Percentiles rank a stretch among this genome's conserved stretches.
These are phyloP conservation scores for Globisporangium cederbergense DNA, from an alignment of 352 stramenopile genomes.

Conservation along the genomic window DNA sequence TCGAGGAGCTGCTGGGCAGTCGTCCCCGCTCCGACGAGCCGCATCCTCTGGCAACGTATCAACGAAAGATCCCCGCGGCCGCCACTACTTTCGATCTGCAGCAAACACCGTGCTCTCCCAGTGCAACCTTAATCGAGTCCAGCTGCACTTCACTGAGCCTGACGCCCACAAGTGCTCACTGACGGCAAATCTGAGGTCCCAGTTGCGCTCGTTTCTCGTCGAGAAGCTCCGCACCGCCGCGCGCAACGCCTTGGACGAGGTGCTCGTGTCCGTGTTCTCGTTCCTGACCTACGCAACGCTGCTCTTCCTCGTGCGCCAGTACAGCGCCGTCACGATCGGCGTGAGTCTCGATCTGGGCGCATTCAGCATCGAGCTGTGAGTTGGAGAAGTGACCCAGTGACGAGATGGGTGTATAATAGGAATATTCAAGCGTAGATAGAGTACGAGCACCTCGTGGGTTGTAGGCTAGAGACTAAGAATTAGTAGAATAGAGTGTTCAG, in stretches of 20 bases:
- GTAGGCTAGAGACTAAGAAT: too few relatives aligned
- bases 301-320: conserved; percentile 33
- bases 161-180: neutral
- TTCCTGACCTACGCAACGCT: conserved; percentile 38
- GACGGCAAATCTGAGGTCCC: neutral
- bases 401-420: too few relatives aligned
- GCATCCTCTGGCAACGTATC: conserved; percentile 18
- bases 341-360: conserved; percentile 37
- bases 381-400: neutral
- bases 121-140: neutral
- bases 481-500: too few relatives aligned
- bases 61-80: neutral
- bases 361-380: conserved; percentile 30
- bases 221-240: conserved; percentile 26
- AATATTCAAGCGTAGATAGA: too few relatives aligned
- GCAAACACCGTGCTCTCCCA: neutral
- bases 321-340: conserved; percentile 32
- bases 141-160: neutral
- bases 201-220: conserved; percentile 11
- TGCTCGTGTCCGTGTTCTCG: conserved; percentile 33
- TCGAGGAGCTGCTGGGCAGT: neutral
- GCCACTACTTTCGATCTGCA: neutral
- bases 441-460: too few relatives aligned
- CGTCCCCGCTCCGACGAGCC: conserved; percentile 20
- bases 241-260: conserved; percentile 31